Base-by-base conservation (phyloP, 176 grass and related monocot genomes). In the Ananas comosus region DNA sequence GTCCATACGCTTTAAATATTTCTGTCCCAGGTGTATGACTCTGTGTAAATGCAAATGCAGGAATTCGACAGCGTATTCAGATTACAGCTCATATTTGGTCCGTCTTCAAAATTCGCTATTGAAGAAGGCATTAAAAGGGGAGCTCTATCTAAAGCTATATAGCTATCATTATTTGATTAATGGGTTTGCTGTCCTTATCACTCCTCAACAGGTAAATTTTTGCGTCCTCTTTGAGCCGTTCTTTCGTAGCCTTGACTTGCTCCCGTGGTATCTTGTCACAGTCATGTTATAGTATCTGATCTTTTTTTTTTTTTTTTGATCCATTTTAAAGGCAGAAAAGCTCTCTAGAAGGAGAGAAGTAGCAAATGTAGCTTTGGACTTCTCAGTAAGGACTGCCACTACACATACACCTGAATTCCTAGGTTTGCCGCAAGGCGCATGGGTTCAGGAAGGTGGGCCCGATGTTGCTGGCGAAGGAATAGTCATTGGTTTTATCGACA, bases 121-220 rank as follows among this genome's bases (percentile, higher is more conserved):
- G 84, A 90, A 81, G 79, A 90, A 70, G 76, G 86, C 86, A 12
- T 66, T 99, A 71, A 90, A 68, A 77, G 94, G 94, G 69, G 82
- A 90, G 76, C 77, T 51, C 70, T 99, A 93, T 70, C 61, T 86
- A 75, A 99, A 97, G 49, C 78, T 99, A 14, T 99, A 93, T 75
- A 93, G 87, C 75, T 99, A 99, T 72, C 89, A 70, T 84, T 99
- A 93, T 76, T 88, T 99, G 77, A 83, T 99, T 67, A 99, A 99
- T 75, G 94, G 94, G 61, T 99, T 99, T 83, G 82, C 89, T 75
- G 78, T 90, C 80, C 74, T 88, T 69, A 83, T 99, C 72, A 99
- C 84, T 85, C 69, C 87, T 73, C 74, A 78, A 72, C 94, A 99
- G 94, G 94, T 99, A 88, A 67, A 16, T 11, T 25, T 50, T 25